Base-by-base conservation (phyloP, 1,139 yeast genomes). In the Protomyces inundatus region DNA sequence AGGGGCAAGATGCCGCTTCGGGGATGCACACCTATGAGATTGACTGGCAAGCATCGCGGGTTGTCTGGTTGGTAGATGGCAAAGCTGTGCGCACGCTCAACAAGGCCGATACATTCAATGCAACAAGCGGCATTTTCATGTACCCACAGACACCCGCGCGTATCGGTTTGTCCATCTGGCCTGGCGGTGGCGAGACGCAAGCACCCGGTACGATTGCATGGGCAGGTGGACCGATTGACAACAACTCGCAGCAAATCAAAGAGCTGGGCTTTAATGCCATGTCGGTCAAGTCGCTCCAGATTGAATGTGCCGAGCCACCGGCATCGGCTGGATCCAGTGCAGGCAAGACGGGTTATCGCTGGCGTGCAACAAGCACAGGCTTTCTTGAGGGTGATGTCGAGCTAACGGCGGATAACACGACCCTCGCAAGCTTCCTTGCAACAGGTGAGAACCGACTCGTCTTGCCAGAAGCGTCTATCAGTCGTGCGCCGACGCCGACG, bases 91-190 rank as follows among this genome's bases (percentile, higher is more conserved):
- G 97, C 77, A 84, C 88, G 3, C 80, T 90, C 70, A 74, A 80
- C 60, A 87, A 78, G 73, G 77, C 77, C 23, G 88, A 83, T 68
- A 90, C 97, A 30, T 86, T 78, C 74, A 90, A 90, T 75, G 74
- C 75, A 4, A 87, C 96, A 16, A 68, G 82, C 12, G 77, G 83
- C 9, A 71, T 72, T 32, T 89, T 84, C 77, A 75, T 76, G 67
- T 91, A 74, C 77, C 97, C 97, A 14, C 95, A 89, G 77, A 89
- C 97, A 3, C 97, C 98, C 1, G 80, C 93, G 59, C 82, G 95
- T 72, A 76, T 91, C 64, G 96, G 91, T 76, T 77, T 88, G 64
- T 90, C 96, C 5, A 75, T 91, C 67, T 91, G 97, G 97, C 96
- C 97, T 4, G 97, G 88, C 74, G 97, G 97, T 67, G 81, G 80